Evolutionary conservation across 192 early-diverging fungal species (phyloP), one percentile per base, ranked within the genome.

Genomic region (Geosiphon pyriformis): DNA sequence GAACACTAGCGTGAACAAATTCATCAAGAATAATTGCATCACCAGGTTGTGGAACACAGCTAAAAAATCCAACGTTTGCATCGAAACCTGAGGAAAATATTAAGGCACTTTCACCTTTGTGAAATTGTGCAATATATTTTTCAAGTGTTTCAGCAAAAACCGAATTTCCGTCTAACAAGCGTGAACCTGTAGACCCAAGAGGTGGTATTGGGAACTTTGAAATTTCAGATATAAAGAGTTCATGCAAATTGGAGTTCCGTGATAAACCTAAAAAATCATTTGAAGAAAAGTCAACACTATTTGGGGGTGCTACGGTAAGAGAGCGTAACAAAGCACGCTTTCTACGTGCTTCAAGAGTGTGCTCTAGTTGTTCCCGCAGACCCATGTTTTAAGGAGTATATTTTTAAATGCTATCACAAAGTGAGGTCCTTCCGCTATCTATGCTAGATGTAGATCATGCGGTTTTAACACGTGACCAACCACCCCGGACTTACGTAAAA

Each of bases 41-140:
- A 7, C 77, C 82, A 1, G 76, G 80, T 58, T 87, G 83, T n/a
- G 88, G 85, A 0, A 92, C 62, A 10, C 79, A 78, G 17, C 78
- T 75, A 59, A 92, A 87, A 50, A 93, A 77, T 1, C 83, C 78
- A 0, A 85, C 74, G 59, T 93, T 93, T 30, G 92, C 92, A 73
- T 93, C 92, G 65, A 88, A 93, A 0, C 92, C 92, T n/a, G 89
- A 91, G 72, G 92, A 90, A 71, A 93, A 91, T 0, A 90, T 74
- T 30, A 93, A 71, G 2, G 88, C 89, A 0, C 78, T 65, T 51
- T 85, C 78, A 0, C 78, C 70, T 10, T 82, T 47, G 35, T 84
- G 83, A 68, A 85, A 91, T 0, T 71, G n/a, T 1, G 88, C 83
- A 29, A 93, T 81, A 47, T 58, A 68, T 3, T 33, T 31, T 70